phyloP scores from a whole-genome alignment of 352 stramenopile species.

The Phytophthora hybrid region DNA sequence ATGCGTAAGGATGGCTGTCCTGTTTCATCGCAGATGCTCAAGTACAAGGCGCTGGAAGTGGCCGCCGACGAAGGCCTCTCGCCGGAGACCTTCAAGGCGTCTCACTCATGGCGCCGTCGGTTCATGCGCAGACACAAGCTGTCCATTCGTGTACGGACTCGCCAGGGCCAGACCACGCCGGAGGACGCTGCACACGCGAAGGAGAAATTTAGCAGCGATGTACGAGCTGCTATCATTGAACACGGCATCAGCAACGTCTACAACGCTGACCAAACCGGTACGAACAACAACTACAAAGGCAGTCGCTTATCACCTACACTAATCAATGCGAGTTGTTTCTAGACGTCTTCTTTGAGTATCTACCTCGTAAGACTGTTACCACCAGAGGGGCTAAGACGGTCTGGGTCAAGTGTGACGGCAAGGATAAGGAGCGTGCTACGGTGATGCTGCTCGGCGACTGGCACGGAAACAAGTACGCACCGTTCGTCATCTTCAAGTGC shows the following conservation, averaged over 20 bases:
- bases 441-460: constrained; percentile 11
- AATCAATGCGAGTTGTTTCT: too few relatives aligned
- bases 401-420: not conserved
- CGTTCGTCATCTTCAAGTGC: constrained; percentile 10
- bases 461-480: constrained; percentile 3
- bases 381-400: not conserved
- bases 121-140: too few relatives aligned
- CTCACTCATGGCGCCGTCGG: too few relatives aligned
- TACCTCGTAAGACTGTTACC: constrained; percentile 6
- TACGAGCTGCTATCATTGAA: too few relatives aligned
- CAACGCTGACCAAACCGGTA: constrained; percentile 21
- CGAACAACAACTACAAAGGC: too few relatives aligned
- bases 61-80: constrained; percentile 7
- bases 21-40: constrained; percentile 10
- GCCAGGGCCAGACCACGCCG: too few relatives aligned
- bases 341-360: too few relatives aligned
- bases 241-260: not conserved
- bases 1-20: constrained; percentile 18
- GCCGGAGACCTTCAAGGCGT: too few relatives aligned
- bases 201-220: too few relatives aligned
- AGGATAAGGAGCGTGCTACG: constrained; percentile 15
- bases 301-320: too few relatives aligned
- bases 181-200: too few relatives aligned
- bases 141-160: too few relatives aligned
- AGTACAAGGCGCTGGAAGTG: constrained; percentile 13